Percentiles rank a stretch among this genome's conserved stretches.
These are phyloP conservation scores for Camellia japonica DNA, from an alignment of 148 eudicot genomes.

Conservation along the genomic window DNA sequence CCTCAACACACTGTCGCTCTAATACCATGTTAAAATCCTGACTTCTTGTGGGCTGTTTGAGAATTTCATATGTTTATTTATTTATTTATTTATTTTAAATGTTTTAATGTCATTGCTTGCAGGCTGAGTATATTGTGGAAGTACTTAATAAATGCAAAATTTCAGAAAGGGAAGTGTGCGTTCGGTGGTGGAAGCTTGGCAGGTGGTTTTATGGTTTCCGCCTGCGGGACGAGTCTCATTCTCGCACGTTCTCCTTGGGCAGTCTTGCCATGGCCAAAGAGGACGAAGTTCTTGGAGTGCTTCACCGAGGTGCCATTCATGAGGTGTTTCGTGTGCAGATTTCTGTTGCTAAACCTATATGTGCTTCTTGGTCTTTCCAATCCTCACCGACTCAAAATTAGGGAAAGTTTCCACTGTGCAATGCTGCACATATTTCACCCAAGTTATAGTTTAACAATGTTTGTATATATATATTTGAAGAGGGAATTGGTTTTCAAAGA, in stretches of 20 bases:
- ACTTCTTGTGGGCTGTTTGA: not conserved
- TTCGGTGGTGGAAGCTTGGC: conserved; percentile 93
- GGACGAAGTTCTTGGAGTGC: conserved; percentile 62
- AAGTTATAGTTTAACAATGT: not conserved
- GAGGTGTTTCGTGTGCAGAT: conserved; percentile 79
- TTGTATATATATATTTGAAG: not conserved
- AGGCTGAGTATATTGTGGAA: conserved; percentile 50
- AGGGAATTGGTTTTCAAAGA: not conserved
- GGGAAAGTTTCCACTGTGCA: not conserved
- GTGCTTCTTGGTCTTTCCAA: conserved; percentile 53
- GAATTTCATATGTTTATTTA: not conserved
- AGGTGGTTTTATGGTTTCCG: conserved; percentile 82
- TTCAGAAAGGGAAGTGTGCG: conserved; percentile 57
- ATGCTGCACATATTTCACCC: not conserved
- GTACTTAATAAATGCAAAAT: conserved; percentile 49
- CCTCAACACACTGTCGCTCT: no score
- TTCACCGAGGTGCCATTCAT: conserved; percentile 71
- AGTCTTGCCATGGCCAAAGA: conserved; percentile 55
- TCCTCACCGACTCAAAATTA: conserved; percentile 9
- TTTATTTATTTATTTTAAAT: not conserved
- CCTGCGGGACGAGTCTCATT: conserved; percentile 62
- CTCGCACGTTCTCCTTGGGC: conserved; percentile 48
- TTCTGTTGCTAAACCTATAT: conserved; percentile 46
- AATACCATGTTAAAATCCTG: not conserved
- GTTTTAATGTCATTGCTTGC: conserved; percentile 8